Conservation (phyloP, 768 basidiomycete genomes). For the Tephrocybe sp. region DNA sequence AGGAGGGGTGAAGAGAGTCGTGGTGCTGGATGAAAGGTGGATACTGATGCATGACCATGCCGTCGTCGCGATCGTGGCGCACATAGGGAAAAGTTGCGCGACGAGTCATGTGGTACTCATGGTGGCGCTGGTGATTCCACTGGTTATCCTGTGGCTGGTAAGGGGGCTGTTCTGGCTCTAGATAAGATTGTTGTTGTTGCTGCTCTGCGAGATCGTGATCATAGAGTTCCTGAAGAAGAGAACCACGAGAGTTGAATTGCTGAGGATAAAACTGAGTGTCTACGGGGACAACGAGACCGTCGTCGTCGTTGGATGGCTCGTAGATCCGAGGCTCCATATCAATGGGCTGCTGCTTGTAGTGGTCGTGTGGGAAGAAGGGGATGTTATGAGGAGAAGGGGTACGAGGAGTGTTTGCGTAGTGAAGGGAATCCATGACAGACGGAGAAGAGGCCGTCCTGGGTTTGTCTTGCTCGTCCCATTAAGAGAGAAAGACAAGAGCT, state of each 20-base stretch:
- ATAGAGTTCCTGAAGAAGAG: constrained; percentile 72
- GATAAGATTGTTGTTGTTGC: constrained; percentile 31
- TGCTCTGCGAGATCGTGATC: constrained; percentile 52
- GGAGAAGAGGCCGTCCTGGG: constrained; percentile 4
- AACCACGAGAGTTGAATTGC: constrained; percentile 35
- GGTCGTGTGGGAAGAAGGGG: constrained; percentile 21
- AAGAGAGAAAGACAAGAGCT: not conserved
- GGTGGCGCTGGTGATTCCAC: constrained; percentile 23
- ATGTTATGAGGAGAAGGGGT: constrained; percentile 66
- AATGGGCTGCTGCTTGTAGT: constrained; percentile 26
- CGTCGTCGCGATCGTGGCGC: constrained; percentile 63
- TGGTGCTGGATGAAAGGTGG: constrained; percentile 41
- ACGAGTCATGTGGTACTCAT: constrained; percentile 50
- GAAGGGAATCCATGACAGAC: constrained; percentile 39
- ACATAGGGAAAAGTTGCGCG: constrained; percentile 78
- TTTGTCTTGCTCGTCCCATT: too few relatives aligned
- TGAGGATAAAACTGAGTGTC: constrained; percentile 39
- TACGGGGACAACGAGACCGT: constrained; percentile 35
- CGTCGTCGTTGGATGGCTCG: constrained; percentile 44
- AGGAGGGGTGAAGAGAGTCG: too few relatives aligned
- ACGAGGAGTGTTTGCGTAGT: constrained; percentile 61
- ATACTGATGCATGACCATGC: constrained; percentile 35
- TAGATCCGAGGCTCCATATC: constrained; percentile 43
- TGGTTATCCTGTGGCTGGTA: constrained; percentile 27
- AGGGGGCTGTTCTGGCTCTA: constrained; percentile 25